These are phyloP conservation scores for Thelephora ganbajun DNA, from an alignment of 768 basidiomycete genomes.

Conservation along the genomic window DNA sequence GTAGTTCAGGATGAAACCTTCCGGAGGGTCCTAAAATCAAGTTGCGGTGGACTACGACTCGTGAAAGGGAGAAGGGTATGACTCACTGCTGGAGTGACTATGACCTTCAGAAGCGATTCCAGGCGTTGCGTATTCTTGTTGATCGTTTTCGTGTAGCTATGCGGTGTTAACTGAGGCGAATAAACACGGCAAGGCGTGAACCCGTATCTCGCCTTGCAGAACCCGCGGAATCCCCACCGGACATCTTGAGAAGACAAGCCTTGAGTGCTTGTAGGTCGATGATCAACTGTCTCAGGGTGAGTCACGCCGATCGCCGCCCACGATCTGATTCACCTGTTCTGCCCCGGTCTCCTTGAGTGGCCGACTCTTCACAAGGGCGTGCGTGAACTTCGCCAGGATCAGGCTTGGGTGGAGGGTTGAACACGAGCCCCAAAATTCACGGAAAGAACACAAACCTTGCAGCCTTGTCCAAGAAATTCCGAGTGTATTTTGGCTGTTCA, in stretches of 20 bases:
- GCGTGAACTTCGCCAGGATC: constrained; percentile 77
- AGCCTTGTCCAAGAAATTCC: constrained; percentile 89
- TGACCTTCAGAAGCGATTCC: constrained; percentile 90
- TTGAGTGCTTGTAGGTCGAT: constrained; percentile 87
- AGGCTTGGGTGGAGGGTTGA: constrained; percentile 33
- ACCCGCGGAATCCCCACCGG: constrained; percentile 45
- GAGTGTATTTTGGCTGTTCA: constrained; percentile 89
- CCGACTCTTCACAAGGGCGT: constrained; percentile 76
- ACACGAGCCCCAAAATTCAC: not conserved
- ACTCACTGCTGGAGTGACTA: constrained; percentile 82
- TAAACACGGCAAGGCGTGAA: constrained; percentile 5
- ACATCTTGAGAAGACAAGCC: constrained; percentile 67
- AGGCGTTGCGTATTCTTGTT: constrained; percentile 69
- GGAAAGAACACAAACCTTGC: constrained; percentile 45
- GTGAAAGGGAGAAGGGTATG: not conserved
- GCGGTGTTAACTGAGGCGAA: not conserved
- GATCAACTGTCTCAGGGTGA: constrained; percentile 38
- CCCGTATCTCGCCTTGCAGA: constrained; percentile 32
- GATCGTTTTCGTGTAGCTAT: constrained; percentile 71
- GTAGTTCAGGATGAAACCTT: constrained; percentile 93
- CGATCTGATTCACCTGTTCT: constrained; percentile 68
- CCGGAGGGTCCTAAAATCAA: constrained; percentile 59
- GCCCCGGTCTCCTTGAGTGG: constrained; percentile 90
- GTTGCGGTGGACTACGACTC: not conserved
- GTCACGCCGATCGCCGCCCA: not conserved